Percentiles rank a stretch among this genome's conserved stretches.
Evolutionary conservation across 116 monocot species (phyloP).

Genomic region (Papilionanthe hybrid): DNA sequence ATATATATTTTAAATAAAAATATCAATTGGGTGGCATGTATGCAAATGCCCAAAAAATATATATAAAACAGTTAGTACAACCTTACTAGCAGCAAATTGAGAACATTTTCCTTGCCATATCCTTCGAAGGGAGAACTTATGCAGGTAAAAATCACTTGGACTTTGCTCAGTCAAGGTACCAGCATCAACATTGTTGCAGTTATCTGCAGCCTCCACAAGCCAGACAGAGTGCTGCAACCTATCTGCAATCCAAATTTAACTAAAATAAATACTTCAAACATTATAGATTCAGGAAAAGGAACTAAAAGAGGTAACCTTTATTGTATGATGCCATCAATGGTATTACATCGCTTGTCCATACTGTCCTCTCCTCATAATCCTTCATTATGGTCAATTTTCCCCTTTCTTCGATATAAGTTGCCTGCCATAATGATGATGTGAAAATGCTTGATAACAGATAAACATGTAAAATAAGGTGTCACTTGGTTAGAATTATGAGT

Average conservation of each 20-base stretch:
- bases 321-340: slow-evolving; percentile 83
- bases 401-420: slow-evolving; percentile 67
- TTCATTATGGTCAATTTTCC: slow-evolving; percentile 68
- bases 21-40: no score
- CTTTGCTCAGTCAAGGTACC: slow-evolving; percentile 15
- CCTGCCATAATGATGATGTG: slow-evolving; percentile 36
- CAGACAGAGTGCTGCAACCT: slow-evolving; percentile 87
- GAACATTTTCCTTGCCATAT: slow-evolving; percentile 94
- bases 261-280: slow-evolving; percentile 4
- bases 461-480: background rate
- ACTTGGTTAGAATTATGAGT: background rate
- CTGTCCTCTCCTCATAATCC: slow-evolving; percentile 83
- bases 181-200: slow-evolving; percentile 17
- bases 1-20: no score
- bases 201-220: slow-evolving; percentile 37
- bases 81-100: slow-evolving; percentile 85
- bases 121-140: slow-evolving; percentile 53
- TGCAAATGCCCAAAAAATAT: background rate
- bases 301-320: slow-evolving; percentile 43
- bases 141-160: slow-evolving; percentile 22
- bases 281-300: slow-evolving; percentile 4
- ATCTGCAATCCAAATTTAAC: slow-evolving; percentile 33
- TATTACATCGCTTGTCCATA: slow-evolving; percentile 77
- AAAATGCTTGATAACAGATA: background rate
- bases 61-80: slow-evolving; percentile 10